Base-by-base conservation (phyloP, 176 grass and related monocot genomes). In the Olyra latifolia region DNA sequence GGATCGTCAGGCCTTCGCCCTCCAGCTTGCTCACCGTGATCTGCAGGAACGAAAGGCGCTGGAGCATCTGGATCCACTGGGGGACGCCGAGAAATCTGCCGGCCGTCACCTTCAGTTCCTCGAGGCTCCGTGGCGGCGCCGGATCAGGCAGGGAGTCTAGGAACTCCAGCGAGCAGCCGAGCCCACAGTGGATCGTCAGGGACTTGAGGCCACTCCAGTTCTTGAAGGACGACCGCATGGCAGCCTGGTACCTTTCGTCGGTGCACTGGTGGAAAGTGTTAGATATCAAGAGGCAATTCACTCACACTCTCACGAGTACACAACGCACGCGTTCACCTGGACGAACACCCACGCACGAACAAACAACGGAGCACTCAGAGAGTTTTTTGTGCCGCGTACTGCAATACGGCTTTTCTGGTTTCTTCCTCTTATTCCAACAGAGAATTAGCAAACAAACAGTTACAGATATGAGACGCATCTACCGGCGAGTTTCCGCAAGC, bases 161-260 rank as follows among this genome's bases (percentile, higher is more conserved):
- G 17, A 82, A 72, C 3, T 82, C 69, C 80, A 72, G 48, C 15
- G 5, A 69, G 6, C 78, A 80, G 0, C 78, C 39, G 0, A 69
- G 9, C 0, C 52, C 68, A 24, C 68, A 48, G 38, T 80, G 78
- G 4, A 80, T 69, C 1, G 78, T 69, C 5, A 80, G 5, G 17
- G 78, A 59, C 24, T 0, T 15, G 23, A 80, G 77, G 0, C 2
- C 0, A 1, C 0, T 0, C 29, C 69, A 54, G 0, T 5, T 2
- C 20, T 13, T 0, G 1, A 82, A 6, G 22, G 30, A 63, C 42
- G 69, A 82, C 0, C 2, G 5, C 1, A 82, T 2, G 14, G 45
- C 45, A 0, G 28, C 0, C 4, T 9, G 3, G 62, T 55, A 41
- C 3, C 8, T 5, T 53, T 0, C 3, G 0, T 82, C 69, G 53